These are phyloP conservation scores for Heterobasidion annosum DNA, from an alignment of 1,284 basidiomycete species.

Conservation along the genomic window DNA sequence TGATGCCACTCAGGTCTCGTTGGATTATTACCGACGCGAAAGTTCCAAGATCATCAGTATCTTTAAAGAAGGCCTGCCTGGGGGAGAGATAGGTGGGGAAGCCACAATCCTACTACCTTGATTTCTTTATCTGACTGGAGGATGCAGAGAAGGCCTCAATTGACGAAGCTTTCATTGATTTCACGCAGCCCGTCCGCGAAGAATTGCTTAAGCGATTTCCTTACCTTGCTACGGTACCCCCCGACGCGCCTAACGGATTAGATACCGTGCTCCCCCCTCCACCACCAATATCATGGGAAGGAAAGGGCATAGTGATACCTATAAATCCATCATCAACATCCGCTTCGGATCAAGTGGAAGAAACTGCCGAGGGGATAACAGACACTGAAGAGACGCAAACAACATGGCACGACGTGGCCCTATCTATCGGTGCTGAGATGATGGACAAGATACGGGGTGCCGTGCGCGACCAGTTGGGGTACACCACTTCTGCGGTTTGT, in stretches of 20 bases:
- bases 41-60: slow-evolving; percentile 83
- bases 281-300: slow-evolving; percentile 60
- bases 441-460: slow-evolving; percentile 73
- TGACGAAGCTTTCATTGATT: slow-evolving; percentile 85
- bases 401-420: slow-evolving; percentile 86
- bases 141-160: slow-evolving; percentile 73
- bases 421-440: slow-evolving; percentile 84
- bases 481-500: slow-evolving; percentile 85
- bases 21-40: slow-evolving; percentile 92
- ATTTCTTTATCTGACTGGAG: neutral
- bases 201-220: slow-evolving; percentile 69
- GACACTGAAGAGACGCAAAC: slow-evolving; percentile 25
- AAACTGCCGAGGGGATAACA: slow-evolving; percentile 5
- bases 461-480: slow-evolving; percentile 71
- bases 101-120: neutral
- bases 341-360: slow-evolving; percentile 9
- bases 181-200: slow-evolving; percentile 72
- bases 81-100: slow-evolving; percentile 54
- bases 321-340: slow-evolving; percentile 28
- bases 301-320: slow-evolving; percentile 65
- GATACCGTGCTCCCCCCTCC: slow-evolving; percentile 82
- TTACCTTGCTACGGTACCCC: slow-evolving; percentile 62
- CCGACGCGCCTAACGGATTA: slow-evolving; percentile 58
- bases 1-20: slow-evolving; percentile 58
- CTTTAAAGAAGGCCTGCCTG: slow-evolving; percentile 75